Evolutionary conservation across 805 yeast genomes (phyloP).

Genomic region (Spathaspora passalidarum): DNA sequence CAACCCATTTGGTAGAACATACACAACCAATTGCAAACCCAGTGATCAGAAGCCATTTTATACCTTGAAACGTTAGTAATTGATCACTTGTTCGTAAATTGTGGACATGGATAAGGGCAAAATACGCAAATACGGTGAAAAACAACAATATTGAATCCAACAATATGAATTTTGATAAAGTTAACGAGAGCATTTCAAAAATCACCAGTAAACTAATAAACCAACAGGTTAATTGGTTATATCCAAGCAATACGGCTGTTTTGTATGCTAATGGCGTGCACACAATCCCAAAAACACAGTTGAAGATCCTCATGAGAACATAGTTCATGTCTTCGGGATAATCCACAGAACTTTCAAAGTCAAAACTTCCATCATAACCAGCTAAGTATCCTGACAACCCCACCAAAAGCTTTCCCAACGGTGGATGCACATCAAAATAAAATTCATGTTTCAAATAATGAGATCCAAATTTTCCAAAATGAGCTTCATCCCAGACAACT

Average conservation of each 20-base stretch:
- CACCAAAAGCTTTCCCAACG: slow-evolving; percentile 89
- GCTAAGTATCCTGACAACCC: slow-evolving; percentile 85
- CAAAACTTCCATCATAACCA: slow-evolving; percentile 85
- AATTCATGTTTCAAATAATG: slow-evolving; percentile 84
- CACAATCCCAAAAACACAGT: slow-evolving; percentile 77
- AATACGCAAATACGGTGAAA: slow-evolving; percentile 60
- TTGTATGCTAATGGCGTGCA: slow-evolving; percentile 86
- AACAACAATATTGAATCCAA: slow-evolving; percentile 89
- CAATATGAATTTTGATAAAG: slow-evolving; percentile 83
- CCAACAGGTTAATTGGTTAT: slow-evolving; percentile 70
- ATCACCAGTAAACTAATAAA: slow-evolving; percentile 75
- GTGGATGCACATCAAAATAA: slow-evolving; percentile 97
- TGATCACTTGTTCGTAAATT: slow-evolving; percentile 32
- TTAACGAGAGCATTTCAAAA: slow-evolving; percentile 78
- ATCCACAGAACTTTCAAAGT: slow-evolving; percentile 74
- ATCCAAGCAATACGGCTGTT: slow-evolving; percentile 75
- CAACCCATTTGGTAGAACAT: slow-evolving; percentile 85
- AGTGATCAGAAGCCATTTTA: slow-evolving; percentile 54
- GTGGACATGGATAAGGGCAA: slow-evolving; percentile 46
- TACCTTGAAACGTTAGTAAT: slow-evolving; percentile 42
- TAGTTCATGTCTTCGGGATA: slow-evolving; percentile 79
- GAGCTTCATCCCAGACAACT: slow-evolving; percentile 98
- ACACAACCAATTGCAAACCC: slow-evolving; percentile 80
- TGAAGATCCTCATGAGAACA: slow-evolving; percentile 83
- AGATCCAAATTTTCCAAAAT: slow-evolving; percentile 95